Conservation (phyloP, 768 basidiomycete genomes). For the Neoboletus subvelutipes region DNA sequence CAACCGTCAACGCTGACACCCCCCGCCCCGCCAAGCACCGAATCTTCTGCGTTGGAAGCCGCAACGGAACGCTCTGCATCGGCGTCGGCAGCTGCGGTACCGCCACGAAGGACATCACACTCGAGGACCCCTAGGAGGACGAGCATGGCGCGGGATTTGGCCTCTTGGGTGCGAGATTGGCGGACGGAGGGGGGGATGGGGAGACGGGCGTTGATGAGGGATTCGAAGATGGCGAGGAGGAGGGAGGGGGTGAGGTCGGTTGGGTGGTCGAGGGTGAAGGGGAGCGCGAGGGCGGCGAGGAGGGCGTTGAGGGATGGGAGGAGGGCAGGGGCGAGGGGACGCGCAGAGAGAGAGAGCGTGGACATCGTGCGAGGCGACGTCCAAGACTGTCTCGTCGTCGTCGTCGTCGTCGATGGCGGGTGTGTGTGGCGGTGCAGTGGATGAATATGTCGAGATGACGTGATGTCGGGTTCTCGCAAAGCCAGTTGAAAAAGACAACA, state of each 20-base stretch:
- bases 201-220: slow-evolving; percentile 53
- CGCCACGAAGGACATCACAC: slow-evolving; percentile 55
- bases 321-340: slow-evolving; percentile 17
- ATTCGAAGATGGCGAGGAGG: slow-evolving; percentile 68
- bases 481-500: too few species aligned
- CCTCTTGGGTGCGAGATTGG: slow-evolving; percentile 30
- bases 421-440: slow-evolving; percentile 8
- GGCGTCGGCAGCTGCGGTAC: slow-evolving; percentile 35
- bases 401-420: too few species aligned
- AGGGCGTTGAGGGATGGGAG: slow-evolving; percentile 44
- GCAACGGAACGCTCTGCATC: slow-evolving; percentile 7
- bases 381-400: too few species aligned
- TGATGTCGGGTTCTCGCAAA: too few species aligned
- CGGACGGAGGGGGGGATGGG: slow-evolving; percentile 40
- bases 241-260: slow-evolving; percentile 70
- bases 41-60: slow-evolving; percentile 30
- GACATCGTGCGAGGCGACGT: slow-evolving; percentile 12
- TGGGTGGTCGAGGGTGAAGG: slow-evolving; percentile 48
- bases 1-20: slow-evolving; percentile 30
- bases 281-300: slow-evolving; percentile 43
- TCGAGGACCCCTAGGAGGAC: slow-evolving; percentile 74
- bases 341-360: slow-evolving; percentile 11
- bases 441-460: too few species aligned
- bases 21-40: slow-evolving; percentile 16
- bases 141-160: slow-evolving; percentile 65